These are phyloP conservation scores for Orbilia quercus DNA, from an alignment of 2,329 filamentous ascomycete genomes.

Conservation along the genomic window DNA sequence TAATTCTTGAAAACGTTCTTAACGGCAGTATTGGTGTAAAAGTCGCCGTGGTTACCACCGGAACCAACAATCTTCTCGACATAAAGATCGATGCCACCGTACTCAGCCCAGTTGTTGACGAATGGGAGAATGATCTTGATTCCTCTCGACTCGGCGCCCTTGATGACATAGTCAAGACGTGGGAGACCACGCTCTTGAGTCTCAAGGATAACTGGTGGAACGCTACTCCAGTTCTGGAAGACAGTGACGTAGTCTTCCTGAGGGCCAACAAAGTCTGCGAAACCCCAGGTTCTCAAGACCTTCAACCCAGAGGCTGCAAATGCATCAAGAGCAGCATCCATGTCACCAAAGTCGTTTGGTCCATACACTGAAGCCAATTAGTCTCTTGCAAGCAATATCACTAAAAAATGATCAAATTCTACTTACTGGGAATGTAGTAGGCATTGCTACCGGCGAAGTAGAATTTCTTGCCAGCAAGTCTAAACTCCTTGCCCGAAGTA, in stretches of 20 bases:
- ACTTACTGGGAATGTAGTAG: constrained; percentile 56
- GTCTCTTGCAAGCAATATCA: not conserved
- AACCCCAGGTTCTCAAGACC: constrained; percentile 72
- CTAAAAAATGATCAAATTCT: not conserved
- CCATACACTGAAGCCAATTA: constrained; percentile 39
- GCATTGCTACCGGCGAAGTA: constrained; percentile 58
- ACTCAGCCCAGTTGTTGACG: constrained; percentile 77
- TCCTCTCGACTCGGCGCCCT: constrained; percentile 70
- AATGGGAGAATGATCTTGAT: constrained; percentile 75
- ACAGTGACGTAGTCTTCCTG: constrained; percentile 54
- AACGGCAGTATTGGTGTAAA: constrained; percentile 69
- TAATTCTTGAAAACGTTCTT: constrained; percentile 73
- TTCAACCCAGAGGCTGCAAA: constrained; percentile 68
- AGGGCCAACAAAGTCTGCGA: constrained; percentile 67
- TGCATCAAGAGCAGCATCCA: constrained; percentile 68
- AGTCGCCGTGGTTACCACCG: constrained; percentile 66
- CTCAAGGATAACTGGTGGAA: constrained; percentile 43
- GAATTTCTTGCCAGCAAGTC: constrained; percentile 58
- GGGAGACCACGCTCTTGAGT: constrained; percentile 65
- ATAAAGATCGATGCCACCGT: constrained; percentile 69
- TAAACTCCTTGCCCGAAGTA: constrained; percentile 58
- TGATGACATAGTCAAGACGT: constrained; percentile 74
- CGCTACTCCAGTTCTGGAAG: constrained; percentile 53
- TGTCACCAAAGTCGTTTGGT: constrained; percentile 63
- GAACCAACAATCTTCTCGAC: constrained; percentile 66